Conservation (phyloP, 768 basidiomycete species). For the Mycena alexandri region DNA sequence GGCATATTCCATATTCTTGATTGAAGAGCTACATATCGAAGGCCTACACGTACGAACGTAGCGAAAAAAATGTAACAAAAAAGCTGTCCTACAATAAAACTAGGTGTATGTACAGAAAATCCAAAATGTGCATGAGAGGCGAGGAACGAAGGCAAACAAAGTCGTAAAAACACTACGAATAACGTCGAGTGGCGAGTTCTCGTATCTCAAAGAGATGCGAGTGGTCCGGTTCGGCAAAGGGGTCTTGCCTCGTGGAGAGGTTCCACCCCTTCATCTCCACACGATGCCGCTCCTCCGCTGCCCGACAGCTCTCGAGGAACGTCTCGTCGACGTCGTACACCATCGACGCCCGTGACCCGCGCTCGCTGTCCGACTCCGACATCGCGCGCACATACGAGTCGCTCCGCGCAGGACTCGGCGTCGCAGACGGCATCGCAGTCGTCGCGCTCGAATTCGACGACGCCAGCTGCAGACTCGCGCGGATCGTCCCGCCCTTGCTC, state of each 20-base stretch:
- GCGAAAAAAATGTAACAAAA: conserved; percentile 26
- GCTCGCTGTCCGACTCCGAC: conserved; percentile 84
- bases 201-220: conserved; percentile 85
- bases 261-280: conserved; percentile 89
- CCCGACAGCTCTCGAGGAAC: conserved; percentile 77
- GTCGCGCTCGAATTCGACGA: conserved; percentile 46
- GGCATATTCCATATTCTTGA: conserved; percentile 41
- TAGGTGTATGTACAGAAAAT: conserved; percentile 32
- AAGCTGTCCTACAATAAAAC: conserved; percentile 22
- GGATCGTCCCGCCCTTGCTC: conserved; percentile 83
- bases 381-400: conserved; percentile 66
- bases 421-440: conserved; percentile 51
- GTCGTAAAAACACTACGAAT: conserved; percentile 55
- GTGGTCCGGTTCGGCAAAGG: conserved; percentile 65
- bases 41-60: conserved; percentile 35
- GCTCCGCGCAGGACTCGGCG: conserved; percentile 72
- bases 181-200: conserved; percentile 87
- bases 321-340: conserved; percentile 82
- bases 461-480: conserved; percentile 63
- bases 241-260: conserved; percentile 51
- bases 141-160: conserved; percentile 31
- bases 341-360: conserved; percentile 84
- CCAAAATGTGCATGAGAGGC: conserved; percentile 27
- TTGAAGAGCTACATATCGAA: conserved; percentile 50
- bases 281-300: conserved; percentile 86